A percentile compares a stretch with the other conserved stretches of the same genome.
These are phyloP conservation scores for Crithidia fasciculata DNA, from an alignment of 208 protist species.

Conservation along the genomic window DNA sequence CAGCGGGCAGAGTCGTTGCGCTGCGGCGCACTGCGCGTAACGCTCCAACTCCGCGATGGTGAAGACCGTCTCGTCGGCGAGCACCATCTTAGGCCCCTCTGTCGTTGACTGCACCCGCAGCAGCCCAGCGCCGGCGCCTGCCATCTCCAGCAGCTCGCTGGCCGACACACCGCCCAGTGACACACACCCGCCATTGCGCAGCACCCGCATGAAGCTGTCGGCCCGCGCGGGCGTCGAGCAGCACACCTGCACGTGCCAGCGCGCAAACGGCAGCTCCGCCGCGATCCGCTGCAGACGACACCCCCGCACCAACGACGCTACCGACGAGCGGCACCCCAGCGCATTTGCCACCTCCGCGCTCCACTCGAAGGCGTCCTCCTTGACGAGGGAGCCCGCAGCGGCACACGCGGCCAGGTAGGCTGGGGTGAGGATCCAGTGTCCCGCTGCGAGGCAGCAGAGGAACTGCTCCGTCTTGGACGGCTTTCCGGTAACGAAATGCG, in stretches of 20 bases:
- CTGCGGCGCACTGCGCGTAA: slow-evolving; percentile 15
- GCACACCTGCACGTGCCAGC: slow-evolving; percentile 57
- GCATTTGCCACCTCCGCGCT: slow-evolving; percentile 31
- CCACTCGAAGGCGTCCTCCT: slow-evolving; percentile 64
- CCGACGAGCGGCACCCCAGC: slow-evolving; percentile 29
- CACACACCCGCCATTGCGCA: slow-evolving; percentile 57
- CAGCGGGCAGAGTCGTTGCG: slow-evolving; percentile 30
- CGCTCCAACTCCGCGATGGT: slow-evolving; percentile 41
- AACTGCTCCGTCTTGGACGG: slow-evolving; percentile 68
- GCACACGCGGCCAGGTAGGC: slow-evolving; percentile 51
- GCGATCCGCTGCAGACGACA: slow-evolving; percentile 50
- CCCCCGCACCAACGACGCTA: slow-evolving; percentile 43
- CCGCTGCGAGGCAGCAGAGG: slow-evolving; percentile 59
- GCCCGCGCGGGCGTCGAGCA: slow-evolving; percentile 38
- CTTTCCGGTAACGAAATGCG: slow-evolving; percentile 72
- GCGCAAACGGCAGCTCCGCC: slow-evolving; percentile 39
- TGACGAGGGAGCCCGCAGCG: slow-evolving; percentile 38
- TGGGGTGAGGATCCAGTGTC: slow-evolving; percentile 72
- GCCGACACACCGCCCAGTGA: slow-evolving; percentile 20
- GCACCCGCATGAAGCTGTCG: slow-evolving; percentile 58
- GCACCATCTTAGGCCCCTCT: slow-evolving; percentile 25
- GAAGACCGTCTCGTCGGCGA: slow-evolving; percentile 70
- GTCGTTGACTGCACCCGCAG: background rate
- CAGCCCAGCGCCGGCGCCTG: background rate
- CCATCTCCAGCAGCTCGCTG: slow-evolving; percentile 30